Conservation (phyloP, 352 stramenopile species). For the Phytophthora fragariaefolia region DNA sequence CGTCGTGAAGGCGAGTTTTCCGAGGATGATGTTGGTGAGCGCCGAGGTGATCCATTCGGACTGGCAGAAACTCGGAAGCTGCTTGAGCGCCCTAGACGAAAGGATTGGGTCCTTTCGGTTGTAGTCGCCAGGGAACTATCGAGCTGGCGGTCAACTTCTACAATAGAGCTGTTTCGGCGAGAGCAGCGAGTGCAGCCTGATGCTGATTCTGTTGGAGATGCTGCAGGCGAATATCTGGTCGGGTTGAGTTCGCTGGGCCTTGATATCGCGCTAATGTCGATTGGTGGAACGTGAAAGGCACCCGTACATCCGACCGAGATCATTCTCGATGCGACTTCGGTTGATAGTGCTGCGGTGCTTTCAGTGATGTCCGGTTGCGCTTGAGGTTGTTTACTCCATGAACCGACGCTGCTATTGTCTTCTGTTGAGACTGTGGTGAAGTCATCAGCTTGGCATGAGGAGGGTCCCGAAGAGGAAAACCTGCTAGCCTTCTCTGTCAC, state of each 20-base stretch:
- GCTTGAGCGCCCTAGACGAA: constrained; percentile 4
- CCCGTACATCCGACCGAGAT: background rate
- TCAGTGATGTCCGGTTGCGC: background rate
- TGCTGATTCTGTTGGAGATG: constrained; percentile 1
- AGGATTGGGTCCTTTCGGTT: constrained; percentile 15
- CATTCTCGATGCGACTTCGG: background rate
- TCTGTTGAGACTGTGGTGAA: background rate
- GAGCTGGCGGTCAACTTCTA: background rate
- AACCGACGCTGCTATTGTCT: background rate
- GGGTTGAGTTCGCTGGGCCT: background rate
- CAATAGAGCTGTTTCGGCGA: background rate
- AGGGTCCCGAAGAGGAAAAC: background rate
- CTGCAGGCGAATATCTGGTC: background rate
- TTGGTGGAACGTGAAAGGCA: constrained; percentile 18
- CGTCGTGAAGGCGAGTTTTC: constrained; percentile 27
- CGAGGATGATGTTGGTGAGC: constrained; percentile 15
- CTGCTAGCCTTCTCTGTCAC: background rate
- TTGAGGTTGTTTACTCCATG: background rate
- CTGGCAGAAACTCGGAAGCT: constrained; percentile 23
- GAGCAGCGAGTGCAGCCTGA: background rate
- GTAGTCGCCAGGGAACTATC: background rate
- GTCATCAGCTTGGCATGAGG: background rate
- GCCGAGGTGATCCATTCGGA: background rate
- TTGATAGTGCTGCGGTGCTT: background rate
- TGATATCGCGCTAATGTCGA: constrained; percentile 23